phyloP scores from a whole-genome alignment of 1,284 basidiomycete species.

The Cystobasidiaceae sp. region DNA sequence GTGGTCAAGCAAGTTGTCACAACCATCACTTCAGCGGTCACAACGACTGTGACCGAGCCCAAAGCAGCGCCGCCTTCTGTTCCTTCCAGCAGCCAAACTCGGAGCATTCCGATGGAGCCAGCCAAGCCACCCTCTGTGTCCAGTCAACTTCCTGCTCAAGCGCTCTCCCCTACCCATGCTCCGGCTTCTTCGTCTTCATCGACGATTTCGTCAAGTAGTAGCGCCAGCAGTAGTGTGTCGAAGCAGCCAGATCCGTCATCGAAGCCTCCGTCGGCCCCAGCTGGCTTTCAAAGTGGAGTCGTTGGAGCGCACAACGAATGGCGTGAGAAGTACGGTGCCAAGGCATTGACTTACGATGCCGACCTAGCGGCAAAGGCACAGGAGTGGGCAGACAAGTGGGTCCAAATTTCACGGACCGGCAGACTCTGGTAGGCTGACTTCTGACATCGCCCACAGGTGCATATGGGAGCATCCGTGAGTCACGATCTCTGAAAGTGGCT shows the following conservation, averaged over 20 bases:
- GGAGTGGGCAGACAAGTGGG: conserved; percentile 60
- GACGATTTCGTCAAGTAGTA: not conserved
- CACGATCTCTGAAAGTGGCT: not conserved
- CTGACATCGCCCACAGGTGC: not conserved
- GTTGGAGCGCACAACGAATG: conserved; percentile 54
- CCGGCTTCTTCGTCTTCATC: not conserved
- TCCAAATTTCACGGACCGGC: too few relatives aligned
- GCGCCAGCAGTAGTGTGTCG: too few relatives aligned
- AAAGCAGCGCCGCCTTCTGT: not conserved
- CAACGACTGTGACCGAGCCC: not conserved
- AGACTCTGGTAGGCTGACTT: not conserved
- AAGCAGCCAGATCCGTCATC: not conserved
- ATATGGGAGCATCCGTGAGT: conserved; percentile 2
- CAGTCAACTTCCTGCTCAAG: not conserved
- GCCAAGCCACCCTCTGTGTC: not conserved
- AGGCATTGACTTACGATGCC: conserved; percentile 57
- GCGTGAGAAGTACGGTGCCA: conserved; percentile 59
- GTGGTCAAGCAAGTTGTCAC: not conserved
- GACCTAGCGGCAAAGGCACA: conserved; percentile 56
- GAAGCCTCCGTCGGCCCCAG: not conserved
- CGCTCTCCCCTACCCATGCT: not conserved
- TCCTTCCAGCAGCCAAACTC: not conserved
- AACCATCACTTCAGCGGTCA: not conserved
- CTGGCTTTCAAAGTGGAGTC: not conserved
- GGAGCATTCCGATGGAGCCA: not conserved